phyloP scores from a whole-genome alignment of 495 filamentous ascomycete genomes.

The Amorphotheca resinae region DNA sequence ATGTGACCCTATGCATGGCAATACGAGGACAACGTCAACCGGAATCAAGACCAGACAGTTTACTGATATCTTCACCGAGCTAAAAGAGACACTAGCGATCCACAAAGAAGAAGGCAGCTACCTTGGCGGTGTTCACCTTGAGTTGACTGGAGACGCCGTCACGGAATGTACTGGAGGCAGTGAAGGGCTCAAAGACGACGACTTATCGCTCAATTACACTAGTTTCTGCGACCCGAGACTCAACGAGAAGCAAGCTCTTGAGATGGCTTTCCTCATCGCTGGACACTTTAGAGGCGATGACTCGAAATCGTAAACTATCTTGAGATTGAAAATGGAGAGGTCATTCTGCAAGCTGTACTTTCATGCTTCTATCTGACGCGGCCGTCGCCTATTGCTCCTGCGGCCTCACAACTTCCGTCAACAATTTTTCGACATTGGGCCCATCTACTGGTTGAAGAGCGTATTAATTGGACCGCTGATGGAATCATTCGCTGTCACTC shows the following conservation, averaged over 20 bases:
- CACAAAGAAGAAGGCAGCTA: conserved; percentile 73
- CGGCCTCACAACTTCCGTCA: too few relatives aligned
- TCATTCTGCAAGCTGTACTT: too few relatives aligned
- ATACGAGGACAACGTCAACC: conserved; percentile 54
- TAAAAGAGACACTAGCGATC: conserved; percentile 65
- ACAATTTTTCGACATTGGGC: too few relatives aligned
- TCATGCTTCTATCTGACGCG: too few relatives aligned
- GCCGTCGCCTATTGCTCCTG: too few relatives aligned
- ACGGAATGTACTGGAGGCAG: conserved; percentile 94
- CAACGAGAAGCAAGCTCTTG: conserved; percentile 95
- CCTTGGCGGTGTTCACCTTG: conserved; percentile 88
- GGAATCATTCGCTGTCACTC: too few relatives aligned
- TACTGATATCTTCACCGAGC: conserved; percentile 71
- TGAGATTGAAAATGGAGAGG: not conserved
- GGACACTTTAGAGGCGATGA: conserved; percentile 36
- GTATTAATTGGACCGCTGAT: too few relatives aligned
- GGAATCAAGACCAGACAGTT: conserved; percentile 87
- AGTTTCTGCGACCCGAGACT: conserved; percentile 90
- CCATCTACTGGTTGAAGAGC: too few relatives aligned
- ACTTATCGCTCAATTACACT: conserved; percentile 76
- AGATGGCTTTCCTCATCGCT: conserved; percentile 87
- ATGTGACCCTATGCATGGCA: conserved; percentile 97
- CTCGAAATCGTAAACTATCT: not conserved
- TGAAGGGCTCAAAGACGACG: conserved; percentile 74
- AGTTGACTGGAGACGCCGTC: conserved; percentile 89